Base-by-base conservation (phyloP, 2,329 filamentous ascomycete genomes). In the Talaromyces amestolkiae region DNA sequence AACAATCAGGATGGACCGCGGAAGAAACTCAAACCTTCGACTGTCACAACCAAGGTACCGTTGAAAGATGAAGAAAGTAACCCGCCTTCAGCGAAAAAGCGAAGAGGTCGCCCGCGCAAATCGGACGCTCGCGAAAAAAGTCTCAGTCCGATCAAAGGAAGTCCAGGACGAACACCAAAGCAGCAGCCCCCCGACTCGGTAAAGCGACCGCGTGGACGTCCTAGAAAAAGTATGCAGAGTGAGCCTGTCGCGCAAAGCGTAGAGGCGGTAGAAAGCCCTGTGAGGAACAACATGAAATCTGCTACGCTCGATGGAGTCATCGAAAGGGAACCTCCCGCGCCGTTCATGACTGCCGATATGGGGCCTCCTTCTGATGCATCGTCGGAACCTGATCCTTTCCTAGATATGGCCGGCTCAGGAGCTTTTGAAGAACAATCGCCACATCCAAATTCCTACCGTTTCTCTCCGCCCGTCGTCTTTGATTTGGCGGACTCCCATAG, bases 21-120 rank as follows among this genome's bases (percentile, higher is more conserved):
- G 67, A 79, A 75, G 70, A 72, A 72, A 41, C 66, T 69, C 6
- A 65, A 67, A 60, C 73, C 73, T 22, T 73, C 72, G 10, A 75
- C 78, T 5, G 75, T 70, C 37, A 80, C 78, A 10, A 78, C 73
- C 10, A 81, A 76, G 67, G 68, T 82, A 19, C 80, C 80, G 0
- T 69, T 82, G 64, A 81, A 79, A 62, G 76, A 75, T 63, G 77
- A 74, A 39, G 67, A 70, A 37, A 74, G 71, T 19, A 69, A 72
- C 1, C 73, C 74, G 22, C 73, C 74, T 33, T 79, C 80, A 0
- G 79, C 80, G 1, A 78, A 77, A 68, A 76, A 73, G 69, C 74
- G 74, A 54, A 76, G 77, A 71, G 79, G 79, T 22, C 75, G 80
- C 51, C 78, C 79, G 39, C 75, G 77, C 54, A 83, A 82, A 68